phyloP scores from a whole-genome alignment of 768 basidiomycete genomes.

The Boletus rubescentipes region DNA sequence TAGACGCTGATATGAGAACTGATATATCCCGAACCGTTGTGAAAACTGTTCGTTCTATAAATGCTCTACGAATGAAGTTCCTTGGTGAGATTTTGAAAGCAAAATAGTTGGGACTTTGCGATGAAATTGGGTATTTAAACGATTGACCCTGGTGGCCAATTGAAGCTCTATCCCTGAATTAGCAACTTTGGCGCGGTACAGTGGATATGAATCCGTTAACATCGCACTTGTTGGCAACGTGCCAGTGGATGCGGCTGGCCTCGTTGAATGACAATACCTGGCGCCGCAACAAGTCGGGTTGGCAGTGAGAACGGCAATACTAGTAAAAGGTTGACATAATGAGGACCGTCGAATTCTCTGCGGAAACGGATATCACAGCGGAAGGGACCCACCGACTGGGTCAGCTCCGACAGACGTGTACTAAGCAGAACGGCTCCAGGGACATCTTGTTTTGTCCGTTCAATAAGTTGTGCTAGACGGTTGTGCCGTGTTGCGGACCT shows the following conservation, averaged over 20 bases:
- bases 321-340: not conserved
- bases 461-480: no score
- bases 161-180: slow-evolving; percentile 1
- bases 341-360: not conserved
- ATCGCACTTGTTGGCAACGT: not conserved
- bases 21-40: slow-evolving; percentile 5
- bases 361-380: not conserved
- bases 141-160: not conserved
- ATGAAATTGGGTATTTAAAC: not conserved
- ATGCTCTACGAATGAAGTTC: not conserved
- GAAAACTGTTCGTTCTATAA: not conserved
- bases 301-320: not conserved
- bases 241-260: not conserved
- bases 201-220: not conserved
- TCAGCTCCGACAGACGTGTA: no score
- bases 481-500: no score
- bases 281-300: not conserved
- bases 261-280: not conserved
- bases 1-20: slow-evolving; percentile 5
- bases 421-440: not conserved
- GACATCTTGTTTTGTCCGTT: not conserved
- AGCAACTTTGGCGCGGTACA: not conserved
- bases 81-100: not conserved
- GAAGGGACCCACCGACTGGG: not conserved
- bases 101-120: not conserved